phyloP scores from a whole-genome alignment of 2,329 filamentous ascomycete genomes.

The Grosmannia clavigera region DNA sequence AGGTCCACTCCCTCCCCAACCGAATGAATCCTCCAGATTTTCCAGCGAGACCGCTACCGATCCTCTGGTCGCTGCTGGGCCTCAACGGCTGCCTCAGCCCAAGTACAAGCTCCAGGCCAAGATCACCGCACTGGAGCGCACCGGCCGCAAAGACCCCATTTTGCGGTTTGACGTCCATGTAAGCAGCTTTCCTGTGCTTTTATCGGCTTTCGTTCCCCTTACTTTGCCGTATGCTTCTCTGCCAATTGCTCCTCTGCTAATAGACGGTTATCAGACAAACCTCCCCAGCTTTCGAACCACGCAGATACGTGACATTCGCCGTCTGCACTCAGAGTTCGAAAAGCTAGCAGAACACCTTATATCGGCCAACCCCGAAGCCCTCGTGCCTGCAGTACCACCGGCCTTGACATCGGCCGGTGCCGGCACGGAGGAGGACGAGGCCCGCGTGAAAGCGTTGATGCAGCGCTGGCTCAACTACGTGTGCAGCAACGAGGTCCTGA shows the following conservation, averaged over 20 bases:
- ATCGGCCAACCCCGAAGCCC: slow-evolving; percentile 90
- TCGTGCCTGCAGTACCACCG: slow-evolving; percentile 91
- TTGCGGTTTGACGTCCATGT: slow-evolving; percentile 94
- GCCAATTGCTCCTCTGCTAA: neutral
- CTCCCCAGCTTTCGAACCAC: slow-evolving; percentile 96
- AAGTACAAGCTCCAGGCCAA: slow-evolving; percentile 85
- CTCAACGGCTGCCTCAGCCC: slow-evolving; percentile 42
- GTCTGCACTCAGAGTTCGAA: slow-evolving; percentile 87
- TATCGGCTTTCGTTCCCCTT: neutral
- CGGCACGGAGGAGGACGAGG: slow-evolving; percentile 91
- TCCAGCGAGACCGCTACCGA: slow-evolving; percentile 14
- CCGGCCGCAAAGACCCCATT: slow-evolving; percentile 90
- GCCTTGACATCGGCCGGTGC: slow-evolving; percentile 87
- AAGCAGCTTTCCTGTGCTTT: slow-evolving; percentile 23
- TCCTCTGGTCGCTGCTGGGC: slow-evolving; percentile 5
- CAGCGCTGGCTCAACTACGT: slow-evolving; percentile 94
- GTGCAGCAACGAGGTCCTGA: slow-evolving; percentile 81
- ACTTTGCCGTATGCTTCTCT: neutral
- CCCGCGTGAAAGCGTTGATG: slow-evolving; percentile 73
- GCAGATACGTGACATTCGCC: slow-evolving; percentile 93
- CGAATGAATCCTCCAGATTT: slow-evolving; percentile 7
- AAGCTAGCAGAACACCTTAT: slow-evolving; percentile 95
- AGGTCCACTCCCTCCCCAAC: neutral
- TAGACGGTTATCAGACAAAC: slow-evolving; percentile 57
- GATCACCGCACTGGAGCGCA: slow-evolving; percentile 84